Evolutionary conservation across 208 protist species (phyloP).

Genomic region (Trypanosomatidae sp.): DNA sequence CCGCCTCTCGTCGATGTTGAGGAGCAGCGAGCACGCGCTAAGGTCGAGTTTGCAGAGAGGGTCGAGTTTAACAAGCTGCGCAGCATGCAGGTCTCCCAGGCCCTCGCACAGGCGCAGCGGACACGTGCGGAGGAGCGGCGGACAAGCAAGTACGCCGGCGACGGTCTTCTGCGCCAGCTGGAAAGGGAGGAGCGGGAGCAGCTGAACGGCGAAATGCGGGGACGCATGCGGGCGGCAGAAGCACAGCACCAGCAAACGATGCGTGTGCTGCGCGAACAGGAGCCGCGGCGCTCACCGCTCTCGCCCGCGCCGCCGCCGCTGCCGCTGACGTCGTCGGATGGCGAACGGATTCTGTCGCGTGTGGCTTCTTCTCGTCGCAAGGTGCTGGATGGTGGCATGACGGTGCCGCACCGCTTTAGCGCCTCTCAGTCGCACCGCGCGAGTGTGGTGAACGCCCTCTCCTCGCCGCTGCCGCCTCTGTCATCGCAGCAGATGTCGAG

Average conservation of each 20-base stretch:
- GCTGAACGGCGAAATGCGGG: constrained; percentile 12
- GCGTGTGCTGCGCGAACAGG: too few relatives aligned
- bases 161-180: background rate
- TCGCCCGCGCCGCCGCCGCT: too few relatives aligned
- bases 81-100: constrained; percentile 24
- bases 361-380: too few relatives aligned
- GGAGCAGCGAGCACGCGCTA: constrained; percentile 25
- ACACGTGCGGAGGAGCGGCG: constrained; percentile 3
- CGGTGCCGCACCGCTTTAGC: too few relatives aligned
- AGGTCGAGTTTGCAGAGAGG: constrained; percentile 12
- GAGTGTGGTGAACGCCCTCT: too few relatives aligned
- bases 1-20: constrained; percentile 6
- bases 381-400: too few relatives aligned
- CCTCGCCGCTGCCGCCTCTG: too few relatives aligned
- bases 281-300: too few relatives aligned
- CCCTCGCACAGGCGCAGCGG: constrained; percentile 8
- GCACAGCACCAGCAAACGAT: constrained; percentile 12
- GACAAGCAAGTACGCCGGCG: constrained; percentile 7
- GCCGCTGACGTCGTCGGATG: too few relatives aligned
- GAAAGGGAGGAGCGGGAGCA: constrained; percentile 10
- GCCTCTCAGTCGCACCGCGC: too few relatives aligned
- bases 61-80: constrained; percentile 10
- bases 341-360: too few relatives aligned
- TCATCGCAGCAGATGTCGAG: too few relatives aligned
- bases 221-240: constrained; percentile 9